Percentiles rank a stretch among this genome's conserved stretches.
phyloP scores from a whole-genome alignment of 371 early-diverging fungal genomes.

The Mortierella sp. region DNA sequence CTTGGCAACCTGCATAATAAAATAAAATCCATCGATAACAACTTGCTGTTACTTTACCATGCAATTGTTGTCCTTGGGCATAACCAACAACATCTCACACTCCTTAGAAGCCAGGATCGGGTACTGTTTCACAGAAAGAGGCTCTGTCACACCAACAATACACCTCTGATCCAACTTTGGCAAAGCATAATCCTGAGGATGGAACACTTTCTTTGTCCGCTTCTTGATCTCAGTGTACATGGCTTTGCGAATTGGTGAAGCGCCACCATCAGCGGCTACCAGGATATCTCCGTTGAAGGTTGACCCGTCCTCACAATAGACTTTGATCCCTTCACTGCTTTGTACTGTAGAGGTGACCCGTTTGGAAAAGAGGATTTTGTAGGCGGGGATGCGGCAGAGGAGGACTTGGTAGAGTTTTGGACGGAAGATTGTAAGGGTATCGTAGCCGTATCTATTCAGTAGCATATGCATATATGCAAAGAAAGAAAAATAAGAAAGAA shows the following conservation, averaged over 20 bases:
- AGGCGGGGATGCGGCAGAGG: conserved; percentile 47
- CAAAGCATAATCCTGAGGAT: conserved; percentile 31
- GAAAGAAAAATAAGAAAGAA: not conserved
- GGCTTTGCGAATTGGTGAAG: conserved; percentile 36
- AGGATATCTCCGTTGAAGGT: conserved; percentile 41
- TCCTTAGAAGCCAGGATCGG: conserved; percentile 27
- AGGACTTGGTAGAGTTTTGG: conserved; percentile 45
- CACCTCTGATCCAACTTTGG: conserved; percentile 39
- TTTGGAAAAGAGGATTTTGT: conserved; percentile 46
- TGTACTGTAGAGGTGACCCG: conserved; percentile 33
- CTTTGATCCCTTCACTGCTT: conserved; percentile 34
- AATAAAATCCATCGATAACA: not conserved
- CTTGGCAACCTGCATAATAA: not conserved
- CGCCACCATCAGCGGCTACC: conserved; percentile 44
- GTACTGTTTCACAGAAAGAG: conserved; percentile 25
- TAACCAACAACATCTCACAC: conserved; percentile 38
- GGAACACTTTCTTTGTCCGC: conserved; percentile 26
- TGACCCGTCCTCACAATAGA: conserved; percentile 43
- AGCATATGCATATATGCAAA: not conserved
- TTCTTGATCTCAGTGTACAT: conserved; percentile 30
- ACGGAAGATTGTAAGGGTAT: conserved; percentile 40
- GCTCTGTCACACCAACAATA: conserved; percentile 35
- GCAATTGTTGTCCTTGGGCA: conserved; percentile 39
- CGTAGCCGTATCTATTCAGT: conserved; percentile 50
- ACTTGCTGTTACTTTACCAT: conserved; percentile 14